These are phyloP conservation scores for Ascochyta rabiei DNA, from an alignment of 2,329 filamentous ascomycete genomes.

Conservation along the genomic window DNA sequence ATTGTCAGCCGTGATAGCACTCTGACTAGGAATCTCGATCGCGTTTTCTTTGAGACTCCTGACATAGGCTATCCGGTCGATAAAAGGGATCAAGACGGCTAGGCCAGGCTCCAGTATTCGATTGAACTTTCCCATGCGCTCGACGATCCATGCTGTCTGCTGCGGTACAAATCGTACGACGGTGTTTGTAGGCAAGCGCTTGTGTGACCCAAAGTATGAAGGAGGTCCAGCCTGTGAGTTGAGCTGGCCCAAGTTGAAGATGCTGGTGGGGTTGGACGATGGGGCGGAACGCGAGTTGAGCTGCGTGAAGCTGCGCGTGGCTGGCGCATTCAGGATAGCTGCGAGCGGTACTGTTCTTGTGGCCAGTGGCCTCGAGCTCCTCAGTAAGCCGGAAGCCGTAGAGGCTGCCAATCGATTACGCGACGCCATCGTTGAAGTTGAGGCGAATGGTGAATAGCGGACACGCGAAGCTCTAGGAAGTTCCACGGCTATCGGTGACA, in stretches of 20 bases:
- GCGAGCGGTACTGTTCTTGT: constrained; percentile 27
- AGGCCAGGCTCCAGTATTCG: constrained; percentile 91
- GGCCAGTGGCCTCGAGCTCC: constrained; percentile 27
- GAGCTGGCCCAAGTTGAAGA: constrained; percentile 37
- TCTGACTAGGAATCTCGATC: constrained; percentile 96
- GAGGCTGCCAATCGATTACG: constrained; percentile 42
- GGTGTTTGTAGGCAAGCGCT: constrained; percentile 84
- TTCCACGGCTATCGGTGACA: constrained; percentile 22
- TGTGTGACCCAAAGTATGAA: constrained; percentile 76
- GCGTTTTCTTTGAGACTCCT: constrained; percentile 96
- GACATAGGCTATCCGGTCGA: constrained; percentile 97
- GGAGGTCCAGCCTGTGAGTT: constrained; percentile 55
- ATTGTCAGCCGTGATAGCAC: constrained; percentile 97
- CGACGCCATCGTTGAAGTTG: constrained; percentile 41
- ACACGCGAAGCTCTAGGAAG: constrained; percentile 29
- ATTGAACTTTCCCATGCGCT: constrained; percentile 98
- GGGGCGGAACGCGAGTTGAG: constrained; percentile 35
- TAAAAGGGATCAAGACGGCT: constrained; percentile 83
- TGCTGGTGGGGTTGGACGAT: constrained; percentile 31
- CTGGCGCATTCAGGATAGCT: constrained; percentile 23
- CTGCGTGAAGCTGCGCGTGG: constrained; percentile 41
- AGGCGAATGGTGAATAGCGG: constrained; percentile 26
- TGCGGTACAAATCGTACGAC: constrained; percentile 97
- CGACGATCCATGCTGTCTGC: constrained; percentile 98
- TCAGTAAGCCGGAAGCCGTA: constrained; percentile 36